Conservation (phyloP, 495 filamentous ascomycete genomes). For the Stereocaulon alpinum region DNA sequence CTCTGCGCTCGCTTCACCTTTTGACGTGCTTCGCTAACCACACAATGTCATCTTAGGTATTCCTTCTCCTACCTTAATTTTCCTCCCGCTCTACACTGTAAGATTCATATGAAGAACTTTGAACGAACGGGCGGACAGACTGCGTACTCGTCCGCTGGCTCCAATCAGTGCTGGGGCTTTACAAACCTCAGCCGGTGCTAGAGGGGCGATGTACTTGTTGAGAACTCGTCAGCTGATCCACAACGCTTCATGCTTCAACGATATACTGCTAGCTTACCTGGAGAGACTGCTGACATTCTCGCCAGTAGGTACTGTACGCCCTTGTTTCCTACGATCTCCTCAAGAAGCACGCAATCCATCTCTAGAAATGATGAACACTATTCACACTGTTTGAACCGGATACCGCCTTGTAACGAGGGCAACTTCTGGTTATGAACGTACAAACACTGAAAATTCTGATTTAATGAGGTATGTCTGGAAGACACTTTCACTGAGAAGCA, state of each 20-base stretch:
- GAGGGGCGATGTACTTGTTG: conserved; percentile 76
- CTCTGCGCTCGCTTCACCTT: conserved; percentile 20
- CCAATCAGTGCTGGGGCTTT: conserved; percentile 62
- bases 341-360: conserved; percentile 27
- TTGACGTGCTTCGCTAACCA: conserved; percentile 40
- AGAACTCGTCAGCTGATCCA: conserved; percentile 92
- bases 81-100: conserved; percentile 10
- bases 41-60: conserved; percentile 44
- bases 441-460: conserved; percentile 88
- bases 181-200: conserved; percentile 75
- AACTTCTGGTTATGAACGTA: conserved; percentile 65
- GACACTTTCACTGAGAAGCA: neutral
- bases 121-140: conserved; percentile 99
- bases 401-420: conserved; percentile 62
- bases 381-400: conserved; percentile 98
- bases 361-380: conserved; percentile 66
- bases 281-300: conserved; percentile 11
- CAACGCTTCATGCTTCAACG: neutral
- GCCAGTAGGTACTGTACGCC: conserved; percentile 18
- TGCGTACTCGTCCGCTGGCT: conserved; percentile 53
- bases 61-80: conserved; percentile 19
- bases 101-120: conserved; percentile 68
- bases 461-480: conserved; percentile 74
- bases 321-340: conserved; percentile 3
- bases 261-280: neutral